A percentile compares a stretch with the other conserved stretches of the same genome.
phyloP scores from a whole-genome alignment of 2,329 filamentous ascomycete genomes.

The Clonostachys rosea region DNA sequence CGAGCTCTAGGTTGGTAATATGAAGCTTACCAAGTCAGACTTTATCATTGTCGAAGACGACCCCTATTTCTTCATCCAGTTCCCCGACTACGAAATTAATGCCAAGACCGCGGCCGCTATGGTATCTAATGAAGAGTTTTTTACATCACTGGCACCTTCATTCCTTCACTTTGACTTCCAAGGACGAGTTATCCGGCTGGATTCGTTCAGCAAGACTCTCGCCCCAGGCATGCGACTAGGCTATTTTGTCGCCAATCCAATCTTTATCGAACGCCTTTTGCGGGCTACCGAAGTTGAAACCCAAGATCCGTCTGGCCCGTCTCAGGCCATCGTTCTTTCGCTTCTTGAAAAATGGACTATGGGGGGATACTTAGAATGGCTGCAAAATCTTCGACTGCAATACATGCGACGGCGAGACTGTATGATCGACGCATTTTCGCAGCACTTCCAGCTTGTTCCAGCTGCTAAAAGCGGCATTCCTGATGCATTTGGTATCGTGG shows the following conservation, averaged over 20 bases:
- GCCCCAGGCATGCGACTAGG: constrained; percentile 56
- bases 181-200: constrained; percentile 15
- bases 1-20: too few species aligned
- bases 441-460: constrained; percentile 5
- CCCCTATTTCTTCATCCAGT: constrained; percentile 18
- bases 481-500: too few species aligned
- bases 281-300: constrained; percentile 43
- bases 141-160: constrained; percentile 9
- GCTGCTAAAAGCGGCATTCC: constrained; percentile 6
- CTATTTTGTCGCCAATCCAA: constrained; percentile 46
- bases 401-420: constrained; percentile 64
- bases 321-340: constrained; percentile 35
- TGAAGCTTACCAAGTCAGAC: neutral
- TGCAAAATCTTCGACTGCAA: constrained; percentile 62
- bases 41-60: constrained; percentile 9
- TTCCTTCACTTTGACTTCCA: constrained; percentile 15
- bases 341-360: constrained; percentile 63
- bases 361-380: constrained; percentile 69
- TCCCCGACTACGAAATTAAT: constrained; percentile 6
- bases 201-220: constrained; percentile 12
- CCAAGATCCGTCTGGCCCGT: constrained; percentile 65
- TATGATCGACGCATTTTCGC: constrained; percentile 50
- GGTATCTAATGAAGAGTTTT: constrained; percentile 5
- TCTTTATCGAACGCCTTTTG: constrained; percentile 18
- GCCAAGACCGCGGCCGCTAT: too few species aligned